phyloP scores from a whole-genome alignment of 2,329 filamentous ascomycete species.

The Apiospora rasikravindrae region DNA sequence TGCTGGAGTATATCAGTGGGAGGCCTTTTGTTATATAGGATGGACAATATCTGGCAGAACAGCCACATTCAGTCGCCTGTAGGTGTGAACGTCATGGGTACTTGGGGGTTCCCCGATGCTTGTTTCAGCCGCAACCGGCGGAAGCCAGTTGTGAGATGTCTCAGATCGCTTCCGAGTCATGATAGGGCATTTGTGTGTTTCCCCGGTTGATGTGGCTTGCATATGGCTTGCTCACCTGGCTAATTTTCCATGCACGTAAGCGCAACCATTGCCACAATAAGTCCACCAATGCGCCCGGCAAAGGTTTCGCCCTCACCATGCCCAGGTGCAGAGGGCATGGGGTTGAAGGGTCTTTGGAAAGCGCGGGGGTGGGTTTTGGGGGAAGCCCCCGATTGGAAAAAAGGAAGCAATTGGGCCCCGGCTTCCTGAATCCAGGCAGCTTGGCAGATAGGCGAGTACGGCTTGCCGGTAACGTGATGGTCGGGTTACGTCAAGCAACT shows the following conservation, averaged over 20 bases:
- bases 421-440: background rate
- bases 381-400: background rate
- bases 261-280: background rate
- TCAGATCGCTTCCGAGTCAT: background rate
- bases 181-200: background rate
- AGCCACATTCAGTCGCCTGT: too few relatives aligned
- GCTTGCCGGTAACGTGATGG: constrained; percentile 1
- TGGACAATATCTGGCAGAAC: background rate
- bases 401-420: background rate
- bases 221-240: background rate
- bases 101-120: background rate
- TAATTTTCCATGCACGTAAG: background rate
- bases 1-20: too few relatives aligned
- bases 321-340: background rate
- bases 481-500: background rate
- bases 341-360: background rate
- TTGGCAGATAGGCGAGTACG: background rate
- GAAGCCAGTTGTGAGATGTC: background rate
- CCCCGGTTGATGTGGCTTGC: background rate
- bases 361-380: background rate
- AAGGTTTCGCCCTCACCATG: background rate
- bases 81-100: background rate
- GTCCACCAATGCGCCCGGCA: background rate
- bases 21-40: background rate
- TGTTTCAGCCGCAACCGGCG: background rate